These are phyloP conservation scores for Steccherinum ochraceum DNA, from an alignment of 768 basidiomycete species.

Conservation along the genomic window DNA sequence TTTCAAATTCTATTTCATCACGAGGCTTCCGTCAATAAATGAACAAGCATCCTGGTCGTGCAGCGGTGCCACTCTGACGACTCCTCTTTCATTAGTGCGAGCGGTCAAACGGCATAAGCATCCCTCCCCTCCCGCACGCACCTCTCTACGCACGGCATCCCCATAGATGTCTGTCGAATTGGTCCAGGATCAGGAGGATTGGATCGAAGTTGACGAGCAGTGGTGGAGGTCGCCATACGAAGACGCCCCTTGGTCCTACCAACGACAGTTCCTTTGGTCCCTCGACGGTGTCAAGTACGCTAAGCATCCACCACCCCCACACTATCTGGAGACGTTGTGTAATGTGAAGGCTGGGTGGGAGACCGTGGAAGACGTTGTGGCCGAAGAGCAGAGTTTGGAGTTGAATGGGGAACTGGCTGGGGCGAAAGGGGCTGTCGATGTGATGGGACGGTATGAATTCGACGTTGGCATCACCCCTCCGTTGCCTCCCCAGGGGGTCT, in stretches of 20 bases:
- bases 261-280: constrained; percentile 9
- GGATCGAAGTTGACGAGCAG: not conserved
- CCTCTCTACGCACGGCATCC: not conserved
- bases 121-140: not conserved
- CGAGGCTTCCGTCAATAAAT: not conserved
- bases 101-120: not conserved
- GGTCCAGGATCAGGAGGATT: constrained; percentile 1
- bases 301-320: constrained; percentile 7
- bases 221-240: constrained; percentile 6
- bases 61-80: not conserved
- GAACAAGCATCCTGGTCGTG: not conserved
- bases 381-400: constrained; percentile 12
- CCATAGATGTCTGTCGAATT: not conserved
- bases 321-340: constrained; percentile 1
- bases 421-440: constrained; percentile 17
- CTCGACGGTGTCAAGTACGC: constrained; percentile 6
- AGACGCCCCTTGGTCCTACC: constrained; percentile 7
- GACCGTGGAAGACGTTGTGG: not conserved
- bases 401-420: constrained; percentile 16
- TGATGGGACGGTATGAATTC: constrained; percentile 17
- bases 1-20: not conserved
- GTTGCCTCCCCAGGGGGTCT: not conserved
- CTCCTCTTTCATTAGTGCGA: not conserved
- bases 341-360: not conserved
- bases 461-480: constrained; percentile 16